Conservation (phyloP, 2,329 filamentous ascomycete species). For the Colletotrichum brevisporum region DNA sequence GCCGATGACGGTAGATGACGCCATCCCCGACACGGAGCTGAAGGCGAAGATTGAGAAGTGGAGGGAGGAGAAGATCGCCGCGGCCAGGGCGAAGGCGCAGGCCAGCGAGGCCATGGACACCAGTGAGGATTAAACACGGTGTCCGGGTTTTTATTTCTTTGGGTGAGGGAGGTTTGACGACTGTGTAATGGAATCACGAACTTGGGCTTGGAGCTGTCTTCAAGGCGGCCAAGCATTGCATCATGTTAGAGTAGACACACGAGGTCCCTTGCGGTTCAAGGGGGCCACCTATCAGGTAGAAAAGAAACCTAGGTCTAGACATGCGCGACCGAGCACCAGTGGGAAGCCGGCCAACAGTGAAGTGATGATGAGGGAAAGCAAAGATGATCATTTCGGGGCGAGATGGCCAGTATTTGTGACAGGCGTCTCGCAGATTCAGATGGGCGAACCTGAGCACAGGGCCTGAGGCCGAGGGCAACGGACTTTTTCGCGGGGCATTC, state of each 20-base stretch:
- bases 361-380: not conserved
- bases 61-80: constrained; percentile 66
- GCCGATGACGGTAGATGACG: constrained; percentile 73
- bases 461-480: not conserved
- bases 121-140: constrained; percentile 48
- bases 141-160: not conserved
- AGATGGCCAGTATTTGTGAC: constrained; percentile 27
- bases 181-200: constrained; percentile 5
- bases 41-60: constrained; percentile 65
- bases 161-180: constrained; percentile 14
- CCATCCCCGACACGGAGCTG: constrained; percentile 66
- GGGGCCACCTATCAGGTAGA: constrained; percentile 18
- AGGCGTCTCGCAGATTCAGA: not conserved
- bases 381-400: constrained; percentile 5
- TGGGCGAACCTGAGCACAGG: not conserved
- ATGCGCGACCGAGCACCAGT: not conserved
- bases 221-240: constrained; percentile 3
- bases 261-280: constrained; percentile 3
- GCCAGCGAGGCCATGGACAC: constrained; percentile 60
- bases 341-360: not conserved
- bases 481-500: constrained; percentile 6
- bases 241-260: constrained; percentile 15
- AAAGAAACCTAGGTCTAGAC: constrained; percentile 13
- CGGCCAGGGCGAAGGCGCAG: constrained; percentile 53
- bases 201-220: constrained; percentile 2